phyloP scores from a whole-genome alignment of 495 filamentous ascomycete genomes.

The Corynascus novoguineensis region DNA sequence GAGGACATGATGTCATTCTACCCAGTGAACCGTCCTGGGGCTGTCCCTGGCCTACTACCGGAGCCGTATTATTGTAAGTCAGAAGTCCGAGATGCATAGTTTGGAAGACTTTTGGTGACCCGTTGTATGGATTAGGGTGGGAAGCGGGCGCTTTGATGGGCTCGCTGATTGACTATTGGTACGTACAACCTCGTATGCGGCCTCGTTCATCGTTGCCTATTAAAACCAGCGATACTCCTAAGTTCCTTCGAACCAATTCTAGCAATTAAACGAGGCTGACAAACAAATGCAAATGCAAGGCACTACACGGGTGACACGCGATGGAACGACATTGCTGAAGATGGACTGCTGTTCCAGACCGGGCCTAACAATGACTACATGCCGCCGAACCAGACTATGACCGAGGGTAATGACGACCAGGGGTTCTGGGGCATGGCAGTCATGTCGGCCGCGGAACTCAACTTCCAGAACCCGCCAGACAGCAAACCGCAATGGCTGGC shows the following conservation, averaged over 20 bases:
- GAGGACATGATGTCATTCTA: conserved; percentile 68
- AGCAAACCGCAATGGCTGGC: conserved; percentile 67
- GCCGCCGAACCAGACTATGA: conserved; percentile 56
- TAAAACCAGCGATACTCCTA: background rate
- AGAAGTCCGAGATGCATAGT: background rate
- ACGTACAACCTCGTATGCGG: background rate
- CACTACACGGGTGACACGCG: conserved; percentile 54
- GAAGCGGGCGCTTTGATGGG: conserved; percentile 68
- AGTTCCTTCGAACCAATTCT: background rate
- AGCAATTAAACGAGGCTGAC: background rate
- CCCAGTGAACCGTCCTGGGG: conserved; percentile 56
- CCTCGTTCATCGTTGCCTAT: background rate
- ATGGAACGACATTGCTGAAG: conserved; percentile 52
- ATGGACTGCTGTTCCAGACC: conserved; percentile 56
- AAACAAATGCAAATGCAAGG: background rate
- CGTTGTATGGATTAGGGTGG: conserved; percentile 58
- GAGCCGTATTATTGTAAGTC: conserved; percentile 41
- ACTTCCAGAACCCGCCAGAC: conserved; percentile 53
- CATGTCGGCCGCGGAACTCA: conserved; percentile 60
- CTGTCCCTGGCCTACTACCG: conserved; percentile 38
- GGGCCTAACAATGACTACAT: conserved; percentile 58
- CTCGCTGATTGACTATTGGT: conserved; percentile 61
- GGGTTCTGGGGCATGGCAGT: conserved; percentile 62
- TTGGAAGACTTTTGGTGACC: background rate
- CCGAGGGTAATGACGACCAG: conserved; percentile 65